Base-by-base conservation (phyloP, 805 yeast species). In the Starmerella stigmatis region DNA sequence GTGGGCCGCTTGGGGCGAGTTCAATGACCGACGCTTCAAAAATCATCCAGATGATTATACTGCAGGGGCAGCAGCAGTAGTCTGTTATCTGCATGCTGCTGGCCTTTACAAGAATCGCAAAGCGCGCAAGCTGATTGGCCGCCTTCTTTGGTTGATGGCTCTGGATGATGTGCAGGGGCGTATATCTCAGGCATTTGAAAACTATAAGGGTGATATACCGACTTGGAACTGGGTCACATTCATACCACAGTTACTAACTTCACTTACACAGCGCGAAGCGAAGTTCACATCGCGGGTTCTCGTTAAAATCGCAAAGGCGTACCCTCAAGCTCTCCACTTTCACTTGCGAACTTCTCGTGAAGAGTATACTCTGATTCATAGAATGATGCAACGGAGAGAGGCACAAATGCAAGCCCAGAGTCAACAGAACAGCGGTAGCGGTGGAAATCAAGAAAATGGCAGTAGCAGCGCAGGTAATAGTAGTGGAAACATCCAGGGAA, bases 1-100 rank as follows among this genome's bases (percentile, higher is more conserved):
- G 0, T 92, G 99, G 99, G 97, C 96, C 3, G 96, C 94, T 61
- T 92, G 99, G 99, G 99, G 98, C 49, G 78, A 79, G 60, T 92
- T 86, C 67, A 88, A 88, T 60, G 98, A 92, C 56, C 75, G 79
- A 23, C 71, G 95, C 33, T 79, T 86, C 62, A 82, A 84, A 53
- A 94, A 86, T 53, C 80, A 79, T 49, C 89, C 88, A 1, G 75
- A 69, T 41, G 94, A 85, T 56, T 78, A 82, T 65, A 75, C 77
- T 19, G 79, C 77, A 63, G 98, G 97, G 16, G 81, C 86, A 51
- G 86, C 88, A 62, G 97, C 99, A 2, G 79, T 92, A 39, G 81
- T 94, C 57, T 92, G 99, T 62, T 94, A 88, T 64, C 70, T 92
- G 53, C 97, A 94, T 63, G 99, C 99, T 16, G 96, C 97, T 16